Conservation (phyloP, 1,139 yeast species). For the Candida dubliniensis region DNA sequence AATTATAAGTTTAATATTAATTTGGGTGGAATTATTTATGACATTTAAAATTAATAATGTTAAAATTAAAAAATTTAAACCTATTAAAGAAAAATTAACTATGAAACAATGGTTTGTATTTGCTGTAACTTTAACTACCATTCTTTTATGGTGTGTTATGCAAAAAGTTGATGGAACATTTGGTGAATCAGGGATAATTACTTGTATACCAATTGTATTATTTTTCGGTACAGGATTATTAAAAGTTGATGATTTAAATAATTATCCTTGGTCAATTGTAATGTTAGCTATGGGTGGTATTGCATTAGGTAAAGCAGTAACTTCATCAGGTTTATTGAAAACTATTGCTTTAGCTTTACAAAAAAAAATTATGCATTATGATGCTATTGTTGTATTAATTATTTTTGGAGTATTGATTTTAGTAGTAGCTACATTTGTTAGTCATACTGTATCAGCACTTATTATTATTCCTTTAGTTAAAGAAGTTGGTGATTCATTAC, state of each 20-base stretch:
- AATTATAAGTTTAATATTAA: constrained; percentile 55
- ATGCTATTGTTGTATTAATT: constrained; percentile 66
- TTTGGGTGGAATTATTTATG: constrained; percentile 70
- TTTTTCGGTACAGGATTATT: constrained; percentile 87
- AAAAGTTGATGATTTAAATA: constrained; percentile 84
- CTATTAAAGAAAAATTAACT: constrained; percentile 70
- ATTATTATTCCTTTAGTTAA: constrained; percentile 86
- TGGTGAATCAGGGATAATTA: constrained; percentile 90
- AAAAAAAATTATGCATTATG: constrained; percentile 54
- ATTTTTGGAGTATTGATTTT: constrained; percentile 78
- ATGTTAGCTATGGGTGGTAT: constrained; percentile 96
- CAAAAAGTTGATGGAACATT: constrained; percentile 60
- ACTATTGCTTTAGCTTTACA: constrained; percentile 76
- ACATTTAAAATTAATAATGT: constrained; percentile 59
- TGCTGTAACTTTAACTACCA: constrained; percentile 65
- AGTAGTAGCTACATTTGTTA: constrained; percentile 87
- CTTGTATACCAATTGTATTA: constrained; percentile 77
- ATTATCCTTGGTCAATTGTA: constrained; percentile 91
- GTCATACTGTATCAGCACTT: constrained; percentile 94
- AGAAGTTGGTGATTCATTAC: constrained; percentile 77
- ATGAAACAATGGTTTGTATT: constrained; percentile 71
- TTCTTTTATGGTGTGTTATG: constrained; percentile 82
- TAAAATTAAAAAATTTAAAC: constrained; percentile 55
- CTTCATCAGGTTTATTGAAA: constrained; percentile 80
- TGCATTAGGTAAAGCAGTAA: constrained; percentile 88